Conservation (phyloP, 768 basidiomycete genomes). For the Leucocoprinus leucothites region DNA sequence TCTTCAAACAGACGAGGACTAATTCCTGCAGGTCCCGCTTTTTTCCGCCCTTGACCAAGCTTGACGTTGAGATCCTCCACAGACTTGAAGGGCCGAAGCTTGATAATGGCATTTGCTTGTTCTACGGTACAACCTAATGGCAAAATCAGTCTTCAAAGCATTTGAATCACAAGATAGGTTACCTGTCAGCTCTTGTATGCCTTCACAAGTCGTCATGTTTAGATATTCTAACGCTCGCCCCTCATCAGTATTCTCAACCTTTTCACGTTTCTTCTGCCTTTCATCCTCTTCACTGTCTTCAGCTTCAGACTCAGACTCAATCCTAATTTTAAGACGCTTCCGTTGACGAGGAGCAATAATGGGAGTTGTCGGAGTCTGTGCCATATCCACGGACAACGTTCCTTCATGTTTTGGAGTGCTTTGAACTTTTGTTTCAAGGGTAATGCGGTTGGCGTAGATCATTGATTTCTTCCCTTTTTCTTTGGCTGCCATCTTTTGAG, state of each 20-base stretch:
- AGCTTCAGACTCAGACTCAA: conserved; percentile 65
- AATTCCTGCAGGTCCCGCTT: conserved; percentile 76
- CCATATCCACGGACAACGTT: conserved; percentile 14
- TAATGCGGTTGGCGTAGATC: conserved; percentile 70
- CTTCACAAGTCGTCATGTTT: conserved; percentile 58
- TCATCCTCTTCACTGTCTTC: conserved; percentile 48
- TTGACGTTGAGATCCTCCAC: conserved; percentile 73
- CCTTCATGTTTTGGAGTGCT: conserved; percentile 14
- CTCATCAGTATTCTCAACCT: conserved; percentile 38
- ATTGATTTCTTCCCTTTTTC: conserved; percentile 82
- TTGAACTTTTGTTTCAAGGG: conserved; percentile 39
- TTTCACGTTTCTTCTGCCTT: conserved; percentile 24
- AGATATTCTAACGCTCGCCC: conserved; percentile 63
- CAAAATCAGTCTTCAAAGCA: background rate
- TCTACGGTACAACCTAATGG: conserved; percentile 68
- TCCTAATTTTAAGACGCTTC: conserved; percentile 58
- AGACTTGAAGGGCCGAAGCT: conserved; percentile 75
- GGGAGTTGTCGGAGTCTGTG: conserved; percentile 40
- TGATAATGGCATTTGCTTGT: conserved; percentile 78
- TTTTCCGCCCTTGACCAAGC: conserved; percentile 85
- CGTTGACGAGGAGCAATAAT: conserved; percentile 39
- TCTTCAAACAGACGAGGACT: conserved; percentile 91
- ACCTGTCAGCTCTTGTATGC: conserved; percentile 77
- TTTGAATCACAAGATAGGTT: conserved; percentile 17
- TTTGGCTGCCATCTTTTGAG: conserved; percentile 58